phyloP scores from a whole-genome alignment of 2,329 filamentous ascomycete species.

The Exophiala dermatitidis region DNA sequence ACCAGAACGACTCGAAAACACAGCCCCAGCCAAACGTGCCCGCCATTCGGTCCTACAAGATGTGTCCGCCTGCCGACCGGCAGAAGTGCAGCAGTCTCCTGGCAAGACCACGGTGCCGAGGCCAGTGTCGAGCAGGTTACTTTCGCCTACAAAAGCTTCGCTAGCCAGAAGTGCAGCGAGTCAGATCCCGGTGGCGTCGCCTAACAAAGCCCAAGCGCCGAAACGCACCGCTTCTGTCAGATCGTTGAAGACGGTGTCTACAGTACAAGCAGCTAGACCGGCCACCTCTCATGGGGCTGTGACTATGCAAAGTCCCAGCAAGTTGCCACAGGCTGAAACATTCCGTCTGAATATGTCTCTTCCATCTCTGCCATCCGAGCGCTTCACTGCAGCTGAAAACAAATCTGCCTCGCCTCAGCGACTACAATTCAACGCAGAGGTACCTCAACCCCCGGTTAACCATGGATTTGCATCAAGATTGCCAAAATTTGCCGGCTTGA shows the following conservation, averaged over 20 bases:
- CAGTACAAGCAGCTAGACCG: slow-evolving; percentile 31
- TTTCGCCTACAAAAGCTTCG: slow-evolving; percentile 74
- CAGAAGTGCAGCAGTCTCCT: slow-evolving; percentile 10
- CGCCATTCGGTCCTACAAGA: slow-evolving; percentile 64
- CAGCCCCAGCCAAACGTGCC: slow-evolving; percentile 58
- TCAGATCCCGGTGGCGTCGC: slow-evolving; percentile 48
- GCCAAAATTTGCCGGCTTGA: slow-evolving; percentile 49
- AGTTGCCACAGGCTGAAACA: background rate
- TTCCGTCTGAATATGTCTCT: slow-evolving; percentile 5
- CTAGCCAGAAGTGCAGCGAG: slow-evolving; percentile 53
- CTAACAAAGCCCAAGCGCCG: slow-evolving; percentile 40
- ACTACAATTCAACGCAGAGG: background rate
- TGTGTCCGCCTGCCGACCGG: slow-evolving; percentile 52
- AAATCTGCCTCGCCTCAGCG: background rate
- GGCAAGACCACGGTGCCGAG: slow-evolving; percentile 38
- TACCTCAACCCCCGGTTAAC: background rate
- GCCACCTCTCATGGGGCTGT: slow-evolving; percentile 11
- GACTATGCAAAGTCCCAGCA: background rate
- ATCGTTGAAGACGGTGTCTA: slow-evolving; percentile 42
- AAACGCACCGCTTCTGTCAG: slow-evolving; percentile 48
- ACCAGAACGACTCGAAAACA: slow-evolving; percentile 27
- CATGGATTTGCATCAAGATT: slow-evolving; percentile 31
- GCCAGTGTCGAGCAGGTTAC: slow-evolving; percentile 49
- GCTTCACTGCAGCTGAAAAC: background rate
- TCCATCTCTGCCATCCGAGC: slow-evolving; percentile 11